Conservation (phyloP, 1,139 yeast genomes). For the Taphrina confusa region DNA sequence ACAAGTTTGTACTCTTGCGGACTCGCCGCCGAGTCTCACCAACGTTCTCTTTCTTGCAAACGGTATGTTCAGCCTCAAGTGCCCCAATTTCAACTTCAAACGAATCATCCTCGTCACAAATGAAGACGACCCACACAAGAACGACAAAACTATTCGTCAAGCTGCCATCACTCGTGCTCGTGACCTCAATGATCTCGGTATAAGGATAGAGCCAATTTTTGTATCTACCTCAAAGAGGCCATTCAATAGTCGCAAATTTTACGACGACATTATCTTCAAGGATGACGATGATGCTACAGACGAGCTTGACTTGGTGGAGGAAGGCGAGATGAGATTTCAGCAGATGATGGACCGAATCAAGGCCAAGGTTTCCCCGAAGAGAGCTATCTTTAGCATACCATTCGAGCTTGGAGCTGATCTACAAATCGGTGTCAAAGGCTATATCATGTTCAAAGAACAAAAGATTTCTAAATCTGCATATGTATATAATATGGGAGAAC, state of each 20-base stretch:
- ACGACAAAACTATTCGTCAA: constrained; percentile 46
- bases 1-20: constrained; percentile 36
- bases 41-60: constrained; percentile 44
- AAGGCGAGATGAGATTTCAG: constrained; percentile 41
- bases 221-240: constrained; percentile 47
- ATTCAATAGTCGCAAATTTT: constrained; percentile 54
- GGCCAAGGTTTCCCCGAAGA: constrained; percentile 60
- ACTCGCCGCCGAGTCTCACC: constrained; percentile 40
- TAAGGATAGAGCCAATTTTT: constrained; percentile 67
- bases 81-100: constrained; percentile 41
- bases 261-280: constrained; percentile 36
- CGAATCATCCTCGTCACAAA: constrained; percentile 61
- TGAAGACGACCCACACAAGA: constrained; percentile 56
- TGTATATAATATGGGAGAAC: constrained; percentile 58
- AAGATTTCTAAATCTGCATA: constrained; percentile 51
- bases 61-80: constrained; percentile 41
- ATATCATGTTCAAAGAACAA: constrained; percentile 61
- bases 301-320: constrained; percentile 43
- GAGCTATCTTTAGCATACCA: constrained; percentile 67
- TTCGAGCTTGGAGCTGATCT: constrained; percentile 55
- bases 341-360: constrained; percentile 56
- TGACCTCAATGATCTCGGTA: constrained; percentile 58
- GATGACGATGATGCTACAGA: constrained; percentile 40
- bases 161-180: constrained; percentile 60
- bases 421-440: constrained; percentile 70